Evolutionary conservation across 148 eudicot species (phyloP).

Genomic region (Rheum nobile): DNA sequence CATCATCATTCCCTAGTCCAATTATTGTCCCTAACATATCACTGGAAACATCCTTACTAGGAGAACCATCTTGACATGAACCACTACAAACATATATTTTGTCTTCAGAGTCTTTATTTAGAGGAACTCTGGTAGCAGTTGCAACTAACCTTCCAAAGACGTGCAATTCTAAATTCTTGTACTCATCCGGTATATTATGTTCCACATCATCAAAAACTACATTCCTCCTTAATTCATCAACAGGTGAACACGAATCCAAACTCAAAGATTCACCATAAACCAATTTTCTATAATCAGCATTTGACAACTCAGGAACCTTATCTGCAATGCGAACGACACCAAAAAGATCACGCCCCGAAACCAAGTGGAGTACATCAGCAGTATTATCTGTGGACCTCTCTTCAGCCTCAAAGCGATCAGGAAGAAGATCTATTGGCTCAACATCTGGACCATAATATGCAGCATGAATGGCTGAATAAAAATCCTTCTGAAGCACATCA

Average conservation of each 20-base stretch:
- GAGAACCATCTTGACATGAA: slow-evolving; percentile 21
- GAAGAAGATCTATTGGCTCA: slow-evolving; percentile 63
- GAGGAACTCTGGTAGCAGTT: slow-evolving; percentile 61
- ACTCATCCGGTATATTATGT: slow-evolving; percentile 37
- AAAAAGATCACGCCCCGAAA: slow-evolving; percentile 89
- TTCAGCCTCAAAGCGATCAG: slow-evolving; percentile 90
- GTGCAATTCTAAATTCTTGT: slow-evolving; percentile 72
- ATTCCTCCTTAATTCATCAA: slow-evolving; percentile 13
- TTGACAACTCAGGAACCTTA: slow-evolving; percentile 41
- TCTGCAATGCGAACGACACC: slow-evolving; percentile 65
- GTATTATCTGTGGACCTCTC: slow-evolving; percentile 65
- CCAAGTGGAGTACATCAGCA: slow-evolving; percentile 88
- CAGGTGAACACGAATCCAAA: slow-evolving; percentile 15
- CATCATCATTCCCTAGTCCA: slow-evolving; percentile 67
- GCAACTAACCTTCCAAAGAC: slow-evolving; percentile 77
- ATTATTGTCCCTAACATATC: slow-evolving; percentile 52
- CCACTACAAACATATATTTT: slow-evolving; percentile 57
- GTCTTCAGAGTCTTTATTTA: slow-evolving; percentile 50
- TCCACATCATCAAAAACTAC: slow-evolving; percentile 7
- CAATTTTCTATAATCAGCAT: slow-evolving; percentile 26
- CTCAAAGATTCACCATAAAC: slow-evolving; percentile 18
- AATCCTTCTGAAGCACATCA: slow-evolving; percentile 66
- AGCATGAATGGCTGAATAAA: slow-evolving; percentile 75
- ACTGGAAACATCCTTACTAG: slow-evolving; percentile 23
- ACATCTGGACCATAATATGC: slow-evolving; percentile 90